Percentiles rank a stretch among this genome's conserved stretches.
These are phyloP conservation scores for Apiospora pterosperma DNA, from an alignment of 2,329 filamentous ascomycete species.

Conservation along the genomic window DNA sequence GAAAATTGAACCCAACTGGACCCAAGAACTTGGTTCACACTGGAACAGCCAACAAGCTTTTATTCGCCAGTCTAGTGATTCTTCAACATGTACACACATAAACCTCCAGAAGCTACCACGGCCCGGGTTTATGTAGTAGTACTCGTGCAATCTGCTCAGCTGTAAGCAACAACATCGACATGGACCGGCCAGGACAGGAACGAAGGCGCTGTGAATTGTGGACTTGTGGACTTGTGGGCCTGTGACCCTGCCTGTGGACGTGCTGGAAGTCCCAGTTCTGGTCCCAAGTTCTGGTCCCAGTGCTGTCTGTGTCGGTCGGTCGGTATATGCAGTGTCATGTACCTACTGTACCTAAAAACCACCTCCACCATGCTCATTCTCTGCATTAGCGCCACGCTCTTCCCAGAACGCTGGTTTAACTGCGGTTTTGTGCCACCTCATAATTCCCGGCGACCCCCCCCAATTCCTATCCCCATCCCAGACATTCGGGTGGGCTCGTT, in stretches of 20 bases:
- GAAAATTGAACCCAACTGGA: neutral
- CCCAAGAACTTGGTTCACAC: neutral
- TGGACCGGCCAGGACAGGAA: neutral
- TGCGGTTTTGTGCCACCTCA: slow-evolving; percentile 1
- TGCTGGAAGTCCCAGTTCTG: neutral
- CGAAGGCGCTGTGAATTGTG: neutral
- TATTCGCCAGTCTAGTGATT: neutral
- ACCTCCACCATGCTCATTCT: neutral
- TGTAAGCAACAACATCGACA: neutral
- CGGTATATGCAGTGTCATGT: neutral
- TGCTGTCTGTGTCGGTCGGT: no score
- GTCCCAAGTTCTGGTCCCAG: neutral
- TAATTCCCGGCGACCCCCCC: slow-evolving; percentile 1
- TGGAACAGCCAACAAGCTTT: slow-evolving; percentile 1
- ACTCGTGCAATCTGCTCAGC: neutral
- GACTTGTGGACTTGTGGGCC: neutral
- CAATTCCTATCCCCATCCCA: slow-evolving; percentile 2
- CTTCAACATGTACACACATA: neutral
- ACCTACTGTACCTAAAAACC: neutral
- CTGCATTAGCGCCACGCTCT: neutral
- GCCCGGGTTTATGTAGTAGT: no score
- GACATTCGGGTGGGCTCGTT: slow-evolving; percentile 2
- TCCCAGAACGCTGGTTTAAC: neutral
- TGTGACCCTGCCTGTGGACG: neutral
- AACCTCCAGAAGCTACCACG: no score